Evolutionary conservation across 208 protist genomes (phyloP), one percentile per base, ranked within the genome.

Genomic region (Acanthamoeba triangularis): DNA sequence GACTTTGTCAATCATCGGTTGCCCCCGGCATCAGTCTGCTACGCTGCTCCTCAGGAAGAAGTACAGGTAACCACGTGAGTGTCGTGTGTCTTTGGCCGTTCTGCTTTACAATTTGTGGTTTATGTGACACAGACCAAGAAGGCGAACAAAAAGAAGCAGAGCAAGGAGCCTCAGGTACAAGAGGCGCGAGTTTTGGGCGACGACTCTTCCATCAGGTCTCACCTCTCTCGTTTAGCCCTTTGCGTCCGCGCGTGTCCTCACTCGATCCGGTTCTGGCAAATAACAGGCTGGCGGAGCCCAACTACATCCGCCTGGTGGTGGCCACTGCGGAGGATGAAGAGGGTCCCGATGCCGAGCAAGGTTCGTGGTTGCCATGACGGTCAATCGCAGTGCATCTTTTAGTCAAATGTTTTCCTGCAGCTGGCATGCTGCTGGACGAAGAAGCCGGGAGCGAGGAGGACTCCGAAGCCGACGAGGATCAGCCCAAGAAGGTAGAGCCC

Each of bases 1-100:
- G 87, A 93, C 61, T 93, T 93, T 25, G 63, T 76, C 63, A 76
- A 76, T 13, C 54, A 93, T 33, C 56, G 87, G 6, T n/a, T 93
- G 87, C 87, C 87, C 16, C 87, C 87, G 61, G 47, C 85, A 11
- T 67, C 87, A 3, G 13, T 93, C 7, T 41, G 16, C 61, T 67
- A 76, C 30, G 14, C 87, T 28, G 5, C 61, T 18, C 18, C 13
- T 49, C 23, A 56, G 25, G 20, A 56, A 25, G 52, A 52, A 93
- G 14, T 41, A 0, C 74, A n/a, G 23, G n/a, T 84, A 18, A 18
- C 65, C 65, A 82, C 23, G 16, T 7, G 37, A 7, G 35, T 49
- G n/a, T n/a, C n/a, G n/a, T n/a, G n/a, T n/a, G n/a, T n/a, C n/a
- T 14, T 59, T 59, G 54, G 23, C 7, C 18, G 3, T 0, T 11